Evolutionary conservation across 176 grass and related monocot species (phyloP), one percentile per base, ranked within the genome.

Genomic region (Sorghum bicolor): DNA sequence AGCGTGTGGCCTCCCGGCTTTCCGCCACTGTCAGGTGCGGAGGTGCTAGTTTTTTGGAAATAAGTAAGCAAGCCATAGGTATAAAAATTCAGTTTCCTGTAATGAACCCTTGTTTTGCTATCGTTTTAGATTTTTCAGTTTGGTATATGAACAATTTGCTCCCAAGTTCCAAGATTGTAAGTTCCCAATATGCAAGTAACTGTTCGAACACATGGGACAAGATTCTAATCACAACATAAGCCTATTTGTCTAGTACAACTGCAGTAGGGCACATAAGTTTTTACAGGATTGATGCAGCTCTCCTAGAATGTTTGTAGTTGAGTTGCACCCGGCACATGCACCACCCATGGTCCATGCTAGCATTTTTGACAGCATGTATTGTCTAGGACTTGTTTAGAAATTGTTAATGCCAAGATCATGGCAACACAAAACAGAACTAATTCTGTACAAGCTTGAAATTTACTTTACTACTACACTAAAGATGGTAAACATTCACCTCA

Each of bases 401-500:
- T 63, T 28, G 32, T 24, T 60, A 77, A 77, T 2, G 20, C 31
- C n/a, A 29, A 5, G 20, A 28, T 67, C 63, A 63, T 62, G 45
- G 6, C 45, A 39, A 14, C 5, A 52, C 39, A 70, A 73, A 15
- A 19, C 14, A 39, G 11, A 78, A 63, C 28, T 31, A 2, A 64
- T 34, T 12, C 24, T 34, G 32, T 82, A 17, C 53, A 16, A 34
- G 38, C 10, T 79, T 79, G 31, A 57, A 70, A 88, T 31, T 50
- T 19, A 19, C 47, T 50, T 34, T 71, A 82, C 62, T n/a, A 47
- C 2, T n/a, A 60, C 29, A 68, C 3, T 80, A 69, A 63, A 80
- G 25, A 22, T 22, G 22, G 72, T 75, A 31, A 81, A 60, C 45
- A 72, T 73, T 87, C 36, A 98, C 96, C 96, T 86, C 80, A 77